Base-by-base conservation (phyloP, 1,284 basidiomycete species). In the Cryptococcus maquisensis region DNA sequence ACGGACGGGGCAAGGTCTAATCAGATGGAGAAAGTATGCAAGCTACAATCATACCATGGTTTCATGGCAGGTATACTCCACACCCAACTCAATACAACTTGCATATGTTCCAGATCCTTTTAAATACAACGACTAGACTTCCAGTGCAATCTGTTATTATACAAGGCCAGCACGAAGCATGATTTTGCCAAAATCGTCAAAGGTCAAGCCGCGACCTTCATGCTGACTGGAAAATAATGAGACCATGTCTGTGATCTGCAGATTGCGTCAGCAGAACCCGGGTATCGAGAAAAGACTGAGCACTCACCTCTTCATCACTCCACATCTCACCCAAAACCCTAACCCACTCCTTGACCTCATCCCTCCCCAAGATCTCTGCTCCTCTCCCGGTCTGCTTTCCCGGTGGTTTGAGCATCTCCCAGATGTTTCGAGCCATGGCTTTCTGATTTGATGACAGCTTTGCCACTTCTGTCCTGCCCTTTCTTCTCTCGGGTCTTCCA, bases 291-390 rank as follows among this genome's bases (percentile, higher is more conserved):
- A n/a, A 23, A 45, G 20, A 8, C 13, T n/a, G 43, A 16, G 0
- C 1, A 64, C 73, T 52, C 55, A 76, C 75, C 67, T 76, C 74
- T 6, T 71, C 71, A 10, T 74, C 70, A 1, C 62, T 69, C 72
- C 72, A 76, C 64, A 70, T 72, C 61, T 77, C 74, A 1, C 73
- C 73, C 55, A 77, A 41, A 28, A 62, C 60, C 37, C 70, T 57
- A 0, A 67, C 75, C 63, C 64, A 66, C n/a, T 54, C 51, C 60
- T 69, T 71, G 7, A 77, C 68, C 57, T 76, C 72, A 8, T 71
- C 69, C 21, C 67, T 57, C 2, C 69, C 67, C 23, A 77, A 44
- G 3, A 72, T 56, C 28, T 55, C 42, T 12, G 39, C 28, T 15
- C 46, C 46, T 24, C 36, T 52, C 36, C 23, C 42, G 20, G 24